These are phyloP conservation scores for Solanum ossicruentum DNA, from an alignment of 257 asterid species.

Conservation along the genomic window DNA sequence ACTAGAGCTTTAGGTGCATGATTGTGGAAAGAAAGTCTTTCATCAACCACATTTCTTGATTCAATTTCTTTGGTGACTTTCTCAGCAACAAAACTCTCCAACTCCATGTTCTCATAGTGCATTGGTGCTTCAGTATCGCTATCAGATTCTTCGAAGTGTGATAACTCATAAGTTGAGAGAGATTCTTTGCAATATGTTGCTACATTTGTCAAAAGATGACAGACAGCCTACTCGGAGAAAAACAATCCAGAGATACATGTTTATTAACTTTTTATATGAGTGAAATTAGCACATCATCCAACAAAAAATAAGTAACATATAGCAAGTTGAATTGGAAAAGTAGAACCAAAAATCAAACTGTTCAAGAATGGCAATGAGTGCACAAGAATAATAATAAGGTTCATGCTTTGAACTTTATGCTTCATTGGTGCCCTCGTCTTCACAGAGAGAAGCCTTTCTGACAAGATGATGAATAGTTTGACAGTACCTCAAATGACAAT, in stretches of 20 bases:
- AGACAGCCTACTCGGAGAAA: slow-evolving; percentile 52
- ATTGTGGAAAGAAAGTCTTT: slow-evolving; percentile 33
- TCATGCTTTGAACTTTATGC: background rate
- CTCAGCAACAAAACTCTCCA: slow-evolving; percentile 46
- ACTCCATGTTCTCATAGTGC: slow-evolving; percentile 66
- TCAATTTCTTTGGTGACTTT: slow-evolving; percentile 47
- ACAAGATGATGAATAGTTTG: background rate
- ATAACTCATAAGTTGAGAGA: slow-evolving; percentile 40
- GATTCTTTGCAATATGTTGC: slow-evolving; percentile 62
- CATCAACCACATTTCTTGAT: slow-evolving; percentile 29
- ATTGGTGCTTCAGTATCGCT: slow-evolving; percentile 31
- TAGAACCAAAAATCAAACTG: background rate
- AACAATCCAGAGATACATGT: background rate
- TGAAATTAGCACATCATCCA: background rate
- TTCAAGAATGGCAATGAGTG: background rate
- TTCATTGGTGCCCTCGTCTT: background rate
- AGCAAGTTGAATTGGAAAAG: background rate
- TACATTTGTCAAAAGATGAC: slow-evolving; percentile 72
- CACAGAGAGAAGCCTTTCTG: background rate
- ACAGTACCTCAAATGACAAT: slow-evolving; percentile 74
- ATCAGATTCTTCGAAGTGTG: slow-evolving; percentile 44
- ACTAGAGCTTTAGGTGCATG: slow-evolving; percentile 32
- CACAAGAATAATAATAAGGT: background rate
- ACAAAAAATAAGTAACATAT: background rate
- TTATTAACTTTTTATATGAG: background rate